Conservation (phyloP, 495 filamentous ascomycete species). For the Penicillium arizonense region DNA sequence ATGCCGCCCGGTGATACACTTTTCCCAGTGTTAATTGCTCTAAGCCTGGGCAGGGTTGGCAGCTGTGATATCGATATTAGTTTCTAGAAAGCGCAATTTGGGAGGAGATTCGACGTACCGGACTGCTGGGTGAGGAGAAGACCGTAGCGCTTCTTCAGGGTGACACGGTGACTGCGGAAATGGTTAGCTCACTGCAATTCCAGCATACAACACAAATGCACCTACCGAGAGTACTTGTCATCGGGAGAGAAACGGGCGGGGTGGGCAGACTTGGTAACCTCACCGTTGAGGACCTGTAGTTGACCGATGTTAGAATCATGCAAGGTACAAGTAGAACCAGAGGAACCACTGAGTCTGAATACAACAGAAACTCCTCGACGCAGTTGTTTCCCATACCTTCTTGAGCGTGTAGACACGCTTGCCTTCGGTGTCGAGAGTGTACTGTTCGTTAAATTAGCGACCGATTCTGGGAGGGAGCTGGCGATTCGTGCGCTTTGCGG, state of each 20-base stretch:
- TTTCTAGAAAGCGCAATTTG: neutral
- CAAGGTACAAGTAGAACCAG: constrained; percentile 26
- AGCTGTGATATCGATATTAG: constrained; percentile 26
- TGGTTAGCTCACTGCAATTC: constrained; percentile 10
- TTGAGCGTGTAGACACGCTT: constrained; percentile 79
- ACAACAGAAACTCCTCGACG: neutral
- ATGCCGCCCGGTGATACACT: constrained; percentile 31
- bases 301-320: neutral
- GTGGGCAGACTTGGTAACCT: constrained; percentile 93
- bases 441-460: constrained; percentile 44
- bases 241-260: constrained; percentile 96
- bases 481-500: constrained; percentile 1
- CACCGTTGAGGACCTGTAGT: constrained; percentile 50
- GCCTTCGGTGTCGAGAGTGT: constrained; percentile 72
- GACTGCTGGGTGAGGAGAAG: constrained; percentile 83
- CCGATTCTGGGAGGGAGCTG: neutral
- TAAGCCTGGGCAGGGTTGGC: constrained; percentile 24
- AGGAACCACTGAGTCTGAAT: neutral
- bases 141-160: constrained; percentile 87
- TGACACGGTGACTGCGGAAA: constrained; percentile 71
- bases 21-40: constrained; percentile 17
- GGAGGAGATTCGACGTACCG: constrained; percentile 20
- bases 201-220: neutral
- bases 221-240: constrained; percentile 90
- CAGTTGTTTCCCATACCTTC: constrained; percentile 26